Conservation (phyloP, 2,329 filamentous ascomycete genomes). For the Volutella citrinella region DNA sequence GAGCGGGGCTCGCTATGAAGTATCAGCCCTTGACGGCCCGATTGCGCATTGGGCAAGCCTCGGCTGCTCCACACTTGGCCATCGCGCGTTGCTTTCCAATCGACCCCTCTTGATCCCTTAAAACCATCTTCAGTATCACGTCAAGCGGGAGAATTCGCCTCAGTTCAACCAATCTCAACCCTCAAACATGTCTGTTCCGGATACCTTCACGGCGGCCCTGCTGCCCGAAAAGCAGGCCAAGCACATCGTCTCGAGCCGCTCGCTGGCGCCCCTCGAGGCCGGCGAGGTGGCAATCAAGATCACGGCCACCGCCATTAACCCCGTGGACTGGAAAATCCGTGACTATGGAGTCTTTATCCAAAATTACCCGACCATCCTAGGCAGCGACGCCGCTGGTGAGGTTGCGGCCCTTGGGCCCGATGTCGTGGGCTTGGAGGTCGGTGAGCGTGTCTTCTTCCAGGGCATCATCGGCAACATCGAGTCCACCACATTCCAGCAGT, state of each 20-base stretch:
- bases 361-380: conserved; percentile 13
- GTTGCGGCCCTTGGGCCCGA: conserved; percentile 7
- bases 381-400: conserved; percentile 13
- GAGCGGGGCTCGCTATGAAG: too few species aligned
- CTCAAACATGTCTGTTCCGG: neutral
- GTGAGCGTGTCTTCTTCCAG: conserved; percentile 30
- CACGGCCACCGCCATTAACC: conserved; percentile 30
- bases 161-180: too few species aligned
- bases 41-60: too few species aligned
- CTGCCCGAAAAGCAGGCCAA: neutral
- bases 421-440: conserved; percentile 5
- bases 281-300: conserved; percentile 17
- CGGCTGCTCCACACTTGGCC: too few species aligned
- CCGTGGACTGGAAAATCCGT: conserved; percentile 34
- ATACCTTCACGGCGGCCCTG: neutral
- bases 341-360: conserved; percentile 21
- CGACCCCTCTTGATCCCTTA: too few species aligned
- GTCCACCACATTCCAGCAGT: conserved; percentile 34
- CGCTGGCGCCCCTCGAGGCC: conserved; percentile 14
- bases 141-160: too few species aligned
- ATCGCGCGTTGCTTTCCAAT: too few species aligned
- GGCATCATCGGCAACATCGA: conserved; percentile 30
- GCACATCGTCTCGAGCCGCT: neutral
- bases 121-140: too few species aligned
- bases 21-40: too few species aligned